Conservation (phyloP, 2,329 filamentous ascomycete genomes). For the Ceratocystis albifundus region DNA sequence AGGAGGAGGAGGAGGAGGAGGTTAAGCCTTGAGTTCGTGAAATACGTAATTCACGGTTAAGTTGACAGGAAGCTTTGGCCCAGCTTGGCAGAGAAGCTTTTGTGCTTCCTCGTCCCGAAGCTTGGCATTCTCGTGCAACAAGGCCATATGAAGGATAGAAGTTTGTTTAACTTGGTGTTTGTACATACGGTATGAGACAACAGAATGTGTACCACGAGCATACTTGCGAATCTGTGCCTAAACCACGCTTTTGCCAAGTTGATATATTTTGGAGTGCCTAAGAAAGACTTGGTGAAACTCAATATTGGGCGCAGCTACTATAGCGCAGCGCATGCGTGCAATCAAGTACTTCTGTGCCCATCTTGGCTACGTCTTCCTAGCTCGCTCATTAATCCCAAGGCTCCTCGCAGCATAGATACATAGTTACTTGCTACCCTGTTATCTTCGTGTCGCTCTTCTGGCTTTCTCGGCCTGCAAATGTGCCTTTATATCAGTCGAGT, state of each 20-base stretch:
- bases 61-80: not conserved
- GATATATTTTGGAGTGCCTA: too few relatives aligned
- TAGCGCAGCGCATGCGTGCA: not conserved
- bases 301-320: too few relatives aligned
- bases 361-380: not conserved
- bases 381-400: not conserved
- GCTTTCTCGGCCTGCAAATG: not conserved
- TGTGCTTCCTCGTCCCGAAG: not conserved
- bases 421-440: not conserved
- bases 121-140: not conserved
- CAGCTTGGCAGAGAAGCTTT: not conserved
- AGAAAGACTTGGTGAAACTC: too few relatives aligned
- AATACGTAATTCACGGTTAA: not conserved
- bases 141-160: not conserved
- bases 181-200: not conserved
- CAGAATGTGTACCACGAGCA: too few relatives aligned
- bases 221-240: too few relatives aligned
- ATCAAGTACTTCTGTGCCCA: not conserved
- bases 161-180: not conserved
- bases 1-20: not conserved
- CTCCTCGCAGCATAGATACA: not conserved
- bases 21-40: not conserved
- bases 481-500: not conserved
- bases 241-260: too few relatives aligned
- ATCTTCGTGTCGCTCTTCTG: not conserved